Base-by-base conservation (phyloP, 1,139 yeast genomes). In the Trichomonascaceae sp. region DNA sequence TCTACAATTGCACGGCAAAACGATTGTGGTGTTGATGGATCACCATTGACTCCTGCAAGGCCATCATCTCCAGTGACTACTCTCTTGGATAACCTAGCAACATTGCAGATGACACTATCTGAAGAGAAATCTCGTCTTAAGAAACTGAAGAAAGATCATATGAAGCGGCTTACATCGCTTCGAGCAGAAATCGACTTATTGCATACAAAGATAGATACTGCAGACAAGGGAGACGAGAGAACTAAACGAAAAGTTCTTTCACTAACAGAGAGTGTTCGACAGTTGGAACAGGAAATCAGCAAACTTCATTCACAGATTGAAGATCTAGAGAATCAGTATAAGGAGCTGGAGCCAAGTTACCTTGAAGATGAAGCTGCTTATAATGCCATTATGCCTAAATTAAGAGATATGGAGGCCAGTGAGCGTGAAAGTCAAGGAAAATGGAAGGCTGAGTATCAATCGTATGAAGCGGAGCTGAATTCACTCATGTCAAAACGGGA, bases 11-110 rank as follows among this genome's bases (percentile, higher is more conserved):
- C 64, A 8, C 57, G 57, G 8, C 53, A 55, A 39, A 47, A 45
- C 47, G 55, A 20, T 41, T 47, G 43, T 53, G 53, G 45, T 45
- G 44, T 22, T 47, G 60, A 2, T 52, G 55, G 49, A 55, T 58
- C 43, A 50, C 54, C 17, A 55, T 56, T 18, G 51, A 60, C 56
- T 15, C 49, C 68, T 2, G 59, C 68, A 8, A 60, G 73, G 13
- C 69, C 72, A 1, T 60, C 68, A 5, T 69, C 72, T 4, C 74
- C 73, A 1, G 70, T 69, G 7, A 67, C 70, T 1, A 70, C 74
- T 3, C 60, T 70, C 38, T 60, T 66, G 41, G 74, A 72, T 49
- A 67, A 74, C 1, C 60, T 71, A 19, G 66, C 70, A 12, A 65
- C 71, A 4, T 65, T 72, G 2, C 66, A 66, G 45, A 64, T 61